Conservation (phyloP, 2,329 filamentous ascomycete genomes). For the Ophiosphaerella narmari region DNA sequence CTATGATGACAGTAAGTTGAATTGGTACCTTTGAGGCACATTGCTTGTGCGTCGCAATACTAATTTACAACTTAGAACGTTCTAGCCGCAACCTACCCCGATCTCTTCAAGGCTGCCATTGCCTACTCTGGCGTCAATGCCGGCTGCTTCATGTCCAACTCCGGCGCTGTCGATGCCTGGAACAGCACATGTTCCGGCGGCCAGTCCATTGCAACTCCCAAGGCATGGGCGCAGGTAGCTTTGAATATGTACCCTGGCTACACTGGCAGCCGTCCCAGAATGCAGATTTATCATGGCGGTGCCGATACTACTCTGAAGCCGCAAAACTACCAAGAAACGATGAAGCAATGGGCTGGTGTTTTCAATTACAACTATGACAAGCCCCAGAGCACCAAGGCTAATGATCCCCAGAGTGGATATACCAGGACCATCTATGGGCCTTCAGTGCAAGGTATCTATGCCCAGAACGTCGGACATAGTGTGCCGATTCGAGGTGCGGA, state of each 20-base stretch:
- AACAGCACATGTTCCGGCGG: slow-evolving; percentile 59
- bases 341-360: slow-evolving; percentile 42
- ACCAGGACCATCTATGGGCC: slow-evolving; percentile 40
- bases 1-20: slow-evolving; percentile 58
- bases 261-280: slow-evolving; percentile 55
- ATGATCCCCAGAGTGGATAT: slow-evolving; percentile 39
- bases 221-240: slow-evolving; percentile 56
- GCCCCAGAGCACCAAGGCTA: slow-evolving; percentile 34
- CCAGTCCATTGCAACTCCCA: slow-evolving; percentile 50
- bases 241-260: slow-evolving; percentile 57
- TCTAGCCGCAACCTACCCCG: slow-evolving; percentile 58
- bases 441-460: slow-evolving; percentile 42
- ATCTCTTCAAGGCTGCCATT: slow-evolving; percentile 58
- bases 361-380: slow-evolving; percentile 39
- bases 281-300: slow-evolving; percentile 64
- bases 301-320: slow-evolving; percentile 56
- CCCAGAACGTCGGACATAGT: slow-evolving; percentile 39
- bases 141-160: slow-evolving; percentile 57
- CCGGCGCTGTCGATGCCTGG: slow-evolving; percentile 53
- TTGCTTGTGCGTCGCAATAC: no score
- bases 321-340: slow-evolving; percentile 62
- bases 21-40: no score
- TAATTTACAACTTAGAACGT: slow-evolving; percentile 44
- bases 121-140: slow-evolving; percentile 60
- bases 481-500: slow-evolving; percentile 41